Percentiles rank a stretch among this genome's conserved stretches.
Evolutionary conservation across 2,329 filamentous ascomycete species (phyloP).

Genomic region (Escovopsis weberi): DNA sequence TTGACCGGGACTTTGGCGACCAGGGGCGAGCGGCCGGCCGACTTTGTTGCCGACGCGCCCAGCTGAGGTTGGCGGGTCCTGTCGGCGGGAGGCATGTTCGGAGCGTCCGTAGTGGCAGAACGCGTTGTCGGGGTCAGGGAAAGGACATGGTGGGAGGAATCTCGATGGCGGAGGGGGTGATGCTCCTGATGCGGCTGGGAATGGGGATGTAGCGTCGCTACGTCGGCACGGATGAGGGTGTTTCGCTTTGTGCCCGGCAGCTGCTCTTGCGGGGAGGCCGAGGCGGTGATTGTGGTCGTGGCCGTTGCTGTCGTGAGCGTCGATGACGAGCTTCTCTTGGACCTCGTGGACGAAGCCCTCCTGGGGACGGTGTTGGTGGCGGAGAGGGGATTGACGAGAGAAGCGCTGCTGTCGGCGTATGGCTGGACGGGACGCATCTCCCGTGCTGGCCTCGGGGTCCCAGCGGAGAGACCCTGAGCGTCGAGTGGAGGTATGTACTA

Average conservation of each 20-base stretch:
- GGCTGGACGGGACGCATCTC: constrained; percentile 6
- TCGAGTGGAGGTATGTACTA: too few species aligned
- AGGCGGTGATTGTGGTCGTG: background rate
- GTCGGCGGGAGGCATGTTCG: constrained; percentile 33
- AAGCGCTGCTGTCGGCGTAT: constrained; percentile 2
- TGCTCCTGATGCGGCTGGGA: background rate
- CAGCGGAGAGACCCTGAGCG: too few species aligned
- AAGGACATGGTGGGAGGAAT: constrained; percentile 16
- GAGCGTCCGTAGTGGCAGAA: constrained; percentile 12
- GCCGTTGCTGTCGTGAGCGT: background rate
- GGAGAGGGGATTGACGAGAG: background rate
- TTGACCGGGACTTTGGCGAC: constrained; percentile 41
- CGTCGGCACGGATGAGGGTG: constrained; percentile 6
- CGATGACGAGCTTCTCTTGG: background rate
- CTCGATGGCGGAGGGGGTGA: constrained; percentile 6
- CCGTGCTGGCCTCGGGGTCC: background rate
- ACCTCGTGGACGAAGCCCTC: background rate
- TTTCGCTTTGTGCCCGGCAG: constrained; percentile 1
- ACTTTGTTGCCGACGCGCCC: constrained; percentile 44
- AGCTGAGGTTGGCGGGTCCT: constrained; percentile 56
- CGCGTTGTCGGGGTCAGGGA: constrained; percentile 6
- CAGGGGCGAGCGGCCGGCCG: constrained; percentile 31
- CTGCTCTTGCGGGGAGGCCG: background rate
- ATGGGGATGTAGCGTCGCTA: constrained; percentile 1
- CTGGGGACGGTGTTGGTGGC: background rate